These are phyloP conservation scores for Hyaloscypha variabilis DNA, from an alignment of 495 filamentous ascomycete genomes.

Conservation along the genomic window DNA sequence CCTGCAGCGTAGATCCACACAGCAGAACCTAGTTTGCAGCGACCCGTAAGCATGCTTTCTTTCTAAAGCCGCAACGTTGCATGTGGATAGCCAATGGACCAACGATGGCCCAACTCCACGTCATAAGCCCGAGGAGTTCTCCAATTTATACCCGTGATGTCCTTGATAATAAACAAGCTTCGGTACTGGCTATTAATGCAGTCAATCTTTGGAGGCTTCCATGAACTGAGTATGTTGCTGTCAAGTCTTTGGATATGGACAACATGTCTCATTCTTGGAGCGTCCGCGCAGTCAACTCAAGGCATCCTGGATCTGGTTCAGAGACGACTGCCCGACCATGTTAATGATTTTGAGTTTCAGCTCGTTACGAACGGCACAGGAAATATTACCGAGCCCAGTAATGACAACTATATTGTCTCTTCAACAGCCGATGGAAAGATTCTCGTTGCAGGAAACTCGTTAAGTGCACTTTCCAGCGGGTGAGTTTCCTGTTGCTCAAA, in stretches of 20 bases:
- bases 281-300: constrained; percentile 36
- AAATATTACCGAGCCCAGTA: constrained; percentile 22
- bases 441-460: constrained; percentile 45
- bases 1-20: no score
- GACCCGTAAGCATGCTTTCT: not conserved
- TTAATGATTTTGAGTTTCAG: constrained; percentile 42
- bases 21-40: no score
- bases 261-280: constrained; percentile 13
- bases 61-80: not conserved
- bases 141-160: not conserved
- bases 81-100: not conserved
- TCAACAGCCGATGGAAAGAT: constrained; percentile 43
- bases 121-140: not conserved
- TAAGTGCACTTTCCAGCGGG: constrained; percentile 51
- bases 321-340: constrained; percentile 48
- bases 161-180: not conserved
- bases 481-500: constrained; percentile 23
- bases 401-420: constrained; percentile 48
- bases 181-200: not conserved
- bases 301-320: constrained; percentile 50
- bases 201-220: not conserved
- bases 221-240: constrained; percentile 20
- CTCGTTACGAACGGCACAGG: constrained; percentile 31
- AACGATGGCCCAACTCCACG: not conserved
- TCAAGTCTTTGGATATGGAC: constrained; percentile 20